These are phyloP conservation scores for Pyrenopolyporus hunteri DNA, from an alignment of 495 filamentous ascomycete genomes.

Conservation along the genomic window DNA sequence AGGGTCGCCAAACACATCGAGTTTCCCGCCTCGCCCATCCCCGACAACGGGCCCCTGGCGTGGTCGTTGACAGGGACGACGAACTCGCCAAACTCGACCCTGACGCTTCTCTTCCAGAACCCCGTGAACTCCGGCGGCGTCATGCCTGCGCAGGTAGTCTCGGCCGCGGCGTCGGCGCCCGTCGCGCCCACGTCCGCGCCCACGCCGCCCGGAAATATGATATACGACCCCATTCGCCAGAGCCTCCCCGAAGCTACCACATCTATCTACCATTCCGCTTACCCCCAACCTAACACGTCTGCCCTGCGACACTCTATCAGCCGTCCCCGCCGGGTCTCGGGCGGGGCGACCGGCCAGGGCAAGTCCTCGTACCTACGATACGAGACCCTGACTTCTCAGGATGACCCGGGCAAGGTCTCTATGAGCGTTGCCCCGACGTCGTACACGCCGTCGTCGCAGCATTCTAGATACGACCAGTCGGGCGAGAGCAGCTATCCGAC, in stretches of 20 bases:
- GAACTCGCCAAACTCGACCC: conserved; percentile 78
- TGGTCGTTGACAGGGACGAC: conserved; percentile 82
- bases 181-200: conserved; percentile 44
- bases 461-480: conserved; percentile 44
- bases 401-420: conserved; percentile 41
- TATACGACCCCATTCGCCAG: conserved; percentile 59
- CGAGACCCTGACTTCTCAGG: conserved; percentile 39
- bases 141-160: conserved; percentile 31
- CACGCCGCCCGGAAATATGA: conserved; percentile 57
- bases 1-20: conserved; percentile 40
- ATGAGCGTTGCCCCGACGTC: conserved; percentile 39
- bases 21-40: conserved; percentile 45
- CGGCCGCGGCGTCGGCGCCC: conserved; percentile 8
- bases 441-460: conserved; percentile 42
- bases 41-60: conserved; percentile 58
- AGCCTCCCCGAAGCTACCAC: conserved; percentile 51
- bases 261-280: conserved; percentile 52
- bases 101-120: conserved; percentile 74
- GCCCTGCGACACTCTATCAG: conserved; percentile 51
- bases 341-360: conserved; percentile 43
- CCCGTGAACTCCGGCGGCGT: conserved; percentile 19
- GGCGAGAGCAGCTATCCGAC: conserved; percentile 17
- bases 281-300: conserved; percentile 54
- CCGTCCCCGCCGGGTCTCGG: conserved; percentile 49
- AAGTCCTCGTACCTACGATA: conserved; percentile 48